Evolutionary conservation across 1,284 basidiomycete genomes (phyloP).

Genomic region (Phellopilus nigrolimitatus): DNA sequence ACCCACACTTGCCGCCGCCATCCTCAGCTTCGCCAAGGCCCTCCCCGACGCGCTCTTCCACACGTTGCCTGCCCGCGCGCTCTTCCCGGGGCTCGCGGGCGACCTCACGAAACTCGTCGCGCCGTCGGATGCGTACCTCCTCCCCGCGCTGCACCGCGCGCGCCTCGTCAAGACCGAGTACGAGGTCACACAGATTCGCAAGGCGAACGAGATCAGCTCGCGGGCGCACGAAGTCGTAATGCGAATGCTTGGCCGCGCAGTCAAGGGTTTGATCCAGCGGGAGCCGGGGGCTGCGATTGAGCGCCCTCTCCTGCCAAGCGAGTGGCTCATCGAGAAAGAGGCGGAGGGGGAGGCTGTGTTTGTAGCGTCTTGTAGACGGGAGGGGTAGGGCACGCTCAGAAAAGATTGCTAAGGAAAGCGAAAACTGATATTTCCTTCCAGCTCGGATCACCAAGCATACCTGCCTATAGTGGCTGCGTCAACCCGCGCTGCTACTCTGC

Average conservation of each 20-base stretch:
- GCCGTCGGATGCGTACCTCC: conserved; percentile 55
- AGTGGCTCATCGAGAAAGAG: conserved; percentile 88
- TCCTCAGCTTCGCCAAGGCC: conserved; percentile 50
- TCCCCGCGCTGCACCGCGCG: conserved; percentile 70
- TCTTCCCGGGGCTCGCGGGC: conserved; percentile 49
- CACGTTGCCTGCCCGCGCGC: conserved; percentile 52
- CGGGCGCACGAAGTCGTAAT: conserved; percentile 87
- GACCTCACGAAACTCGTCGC: conserved; percentile 38
- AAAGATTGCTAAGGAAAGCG: too few relatives aligned
- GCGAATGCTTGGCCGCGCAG: conserved; percentile 79
- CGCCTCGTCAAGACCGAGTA: conserved; percentile 70
- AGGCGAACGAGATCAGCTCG: conserved; percentile 81
- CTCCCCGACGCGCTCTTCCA: conserved; percentile 58
- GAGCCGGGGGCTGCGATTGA: conserved; percentile 42
- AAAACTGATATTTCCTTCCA: conserved; percentile 27
- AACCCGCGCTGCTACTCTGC: conserved; percentile 78
- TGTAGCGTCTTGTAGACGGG: conserved; percentile 78
- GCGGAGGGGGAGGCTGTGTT: conserved; percentile 89
- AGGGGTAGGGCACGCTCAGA: conserved; percentile 58
- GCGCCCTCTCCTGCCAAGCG: conserved; percentile 57
- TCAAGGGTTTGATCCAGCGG: conserved; percentile 47
- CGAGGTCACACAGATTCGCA: conserved; percentile 71
- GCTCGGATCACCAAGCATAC: conserved; percentile 84
- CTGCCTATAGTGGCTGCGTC: conserved; percentile 86
- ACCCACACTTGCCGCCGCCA: conserved; percentile 43